phyloP scores from a whole-genome alignment of 148 eudicot species.

The Dysphania ambrosioides region DNA sequence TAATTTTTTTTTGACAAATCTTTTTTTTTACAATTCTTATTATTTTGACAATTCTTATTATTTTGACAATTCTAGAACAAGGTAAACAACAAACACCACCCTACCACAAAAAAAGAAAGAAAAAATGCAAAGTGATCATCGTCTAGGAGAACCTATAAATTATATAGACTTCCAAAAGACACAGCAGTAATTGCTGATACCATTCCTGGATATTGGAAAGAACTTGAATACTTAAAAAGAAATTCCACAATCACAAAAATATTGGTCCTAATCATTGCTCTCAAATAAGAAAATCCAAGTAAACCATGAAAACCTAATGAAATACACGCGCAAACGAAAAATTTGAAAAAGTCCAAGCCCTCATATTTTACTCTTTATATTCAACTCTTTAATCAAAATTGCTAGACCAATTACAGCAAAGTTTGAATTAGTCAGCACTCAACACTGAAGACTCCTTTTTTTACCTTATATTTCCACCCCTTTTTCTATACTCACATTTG shows the following conservation, averaged over 20 bases:
- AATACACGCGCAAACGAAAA: conserved; percentile 18
- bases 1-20: too few species aligned
- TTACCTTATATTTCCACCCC: not conserved
- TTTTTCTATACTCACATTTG: conserved; percentile 7
- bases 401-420: conserved; percentile 28
- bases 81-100: not conserved
- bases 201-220: too few species aligned
- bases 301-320: too few species aligned
- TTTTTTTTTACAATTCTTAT: too few species aligned
- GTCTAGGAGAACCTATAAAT: not conserved
- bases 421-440: conserved; percentile 58
- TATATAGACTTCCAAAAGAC: not conserved
- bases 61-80: too few species aligned
- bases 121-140: too few species aligned
- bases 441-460: conserved; percentile 1
- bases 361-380: not conserved
- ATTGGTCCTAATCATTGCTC: conserved; percentile 3
- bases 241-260: not conserved
- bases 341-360: conserved; percentile 23
- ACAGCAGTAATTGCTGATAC: not conserved
- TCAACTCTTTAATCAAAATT: not conserved
- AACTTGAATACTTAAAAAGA: too few species aligned
- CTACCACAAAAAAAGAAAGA: too few species aligned
- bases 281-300: not conserved
- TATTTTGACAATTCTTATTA: too few species aligned